These are phyloP conservation scores for Coemansia linderi DNA, from an alignment of 371 early-diverging fungal genomes.

Conservation along the genomic window DNA sequence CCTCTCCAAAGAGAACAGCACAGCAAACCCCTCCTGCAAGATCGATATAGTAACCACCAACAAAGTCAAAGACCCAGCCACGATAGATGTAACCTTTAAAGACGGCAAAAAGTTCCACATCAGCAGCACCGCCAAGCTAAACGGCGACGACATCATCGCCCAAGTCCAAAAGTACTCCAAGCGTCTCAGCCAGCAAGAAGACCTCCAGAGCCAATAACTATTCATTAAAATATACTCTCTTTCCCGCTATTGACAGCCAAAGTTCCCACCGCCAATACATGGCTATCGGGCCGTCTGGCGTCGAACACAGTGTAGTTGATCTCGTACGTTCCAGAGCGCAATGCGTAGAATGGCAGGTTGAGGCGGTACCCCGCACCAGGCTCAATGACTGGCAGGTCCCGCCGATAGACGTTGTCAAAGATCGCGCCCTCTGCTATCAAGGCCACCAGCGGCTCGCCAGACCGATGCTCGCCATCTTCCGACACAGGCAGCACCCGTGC, in stretches of 20 bases:
- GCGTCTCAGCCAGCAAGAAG: slow-evolving; percentile 47
- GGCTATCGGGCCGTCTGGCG: not conserved
- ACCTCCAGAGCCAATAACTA: slow-evolving; percentile 39
- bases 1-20: slow-evolving; percentile 38
- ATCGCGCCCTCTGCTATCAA: slow-evolving; percentile 6
- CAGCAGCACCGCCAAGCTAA: slow-evolving; percentile 28
- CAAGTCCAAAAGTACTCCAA: slow-evolving; percentile 42
- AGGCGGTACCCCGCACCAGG: slow-evolving; percentile 7
- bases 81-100: slow-evolving; percentile 44
- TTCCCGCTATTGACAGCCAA: slow-evolving; percentile 24
- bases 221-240: not conserved
- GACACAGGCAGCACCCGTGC: not conserved
- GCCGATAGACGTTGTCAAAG: slow-evolving; percentile 25
- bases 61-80: slow-evolving; percentile 29
- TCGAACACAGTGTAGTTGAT: slow-evolving; percentile 18
- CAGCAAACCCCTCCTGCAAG: slow-evolving; percentile 48
- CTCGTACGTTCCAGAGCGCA: slow-evolving; percentile 25
- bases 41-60: slow-evolving; percentile 36
- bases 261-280: slow-evolving; percentile 12
- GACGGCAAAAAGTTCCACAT: slow-evolving; percentile 42
- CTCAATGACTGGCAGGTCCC: slow-evolving; percentile 23
- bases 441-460: not conserved
- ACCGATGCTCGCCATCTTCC: not conserved
- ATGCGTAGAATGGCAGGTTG: slow-evolving; percentile 19
- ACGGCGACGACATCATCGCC: slow-evolving; percentile 37